Percentiles rank a stretch among this genome's conserved stretches.
Conservation (phyloP, 192 early-diverging fungal genomes). For the Pilaira anomala region DNA sequence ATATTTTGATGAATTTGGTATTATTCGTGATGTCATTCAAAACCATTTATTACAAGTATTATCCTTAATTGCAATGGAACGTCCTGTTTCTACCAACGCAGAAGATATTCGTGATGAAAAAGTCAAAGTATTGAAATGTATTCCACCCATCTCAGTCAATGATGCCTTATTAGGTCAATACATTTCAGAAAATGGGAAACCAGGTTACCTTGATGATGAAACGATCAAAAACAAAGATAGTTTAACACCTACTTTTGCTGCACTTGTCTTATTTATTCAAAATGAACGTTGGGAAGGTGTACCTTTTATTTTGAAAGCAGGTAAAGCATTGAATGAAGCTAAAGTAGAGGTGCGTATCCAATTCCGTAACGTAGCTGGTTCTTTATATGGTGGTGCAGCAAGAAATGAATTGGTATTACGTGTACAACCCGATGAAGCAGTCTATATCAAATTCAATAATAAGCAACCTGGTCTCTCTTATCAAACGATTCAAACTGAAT, state of each 20-base stretch:
- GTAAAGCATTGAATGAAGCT: slow-evolving; percentile 88
- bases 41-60: slow-evolving; percentile 93
- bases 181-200: slow-evolving; percentile 72
- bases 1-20: slow-evolving; percentile 99
- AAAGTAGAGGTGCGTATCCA: slow-evolving; percentile 96
- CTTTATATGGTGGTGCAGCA: slow-evolving; percentile 69
- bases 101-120: slow-evolving; percentile 97
- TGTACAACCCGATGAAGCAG: slow-evolving; percentile 91
- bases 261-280: slow-evolving; percentile 81
- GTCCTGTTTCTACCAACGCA: slow-evolving; percentile 77
- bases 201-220: slow-evolving; percentile 92
- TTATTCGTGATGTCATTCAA: slow-evolving; percentile 96
- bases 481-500: slow-evolving; percentile 82
- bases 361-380: slow-evolving; percentile 88
- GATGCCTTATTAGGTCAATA: slow-evolving; percentile 94
- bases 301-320: slow-evolving; percentile 84
- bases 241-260: slow-evolving; percentile 89
- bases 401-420: slow-evolving; percentile 96
- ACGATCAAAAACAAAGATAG: slow-evolving; percentile 78
- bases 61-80: slow-evolving; percentile 92
- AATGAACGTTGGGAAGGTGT: slow-evolving; percentile 96
- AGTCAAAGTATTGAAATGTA: slow-evolving; percentile 75
- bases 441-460: slow-evolving; percentile 97
- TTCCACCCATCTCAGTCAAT: slow-evolving; percentile 70
- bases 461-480: slow-evolving; percentile 89